A percentile compares a stretch with the other conserved stretches of the same genome.
phyloP scores from a whole-genome alignment of 495 filamentous ascomycete genomes.

The Talaromyces ruber region DNA sequence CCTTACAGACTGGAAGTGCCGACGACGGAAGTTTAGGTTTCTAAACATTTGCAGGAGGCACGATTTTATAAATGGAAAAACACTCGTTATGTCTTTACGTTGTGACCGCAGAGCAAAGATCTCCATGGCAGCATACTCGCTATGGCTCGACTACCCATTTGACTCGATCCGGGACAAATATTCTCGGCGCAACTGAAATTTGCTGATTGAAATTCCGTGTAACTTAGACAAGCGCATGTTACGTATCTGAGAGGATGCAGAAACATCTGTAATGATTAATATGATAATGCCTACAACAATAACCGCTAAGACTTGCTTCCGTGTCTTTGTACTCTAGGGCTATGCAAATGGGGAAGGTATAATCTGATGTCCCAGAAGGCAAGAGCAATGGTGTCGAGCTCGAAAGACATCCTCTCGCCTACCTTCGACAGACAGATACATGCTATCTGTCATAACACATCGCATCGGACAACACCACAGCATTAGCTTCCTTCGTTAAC shows the following conservation, averaged over 20 bases:
- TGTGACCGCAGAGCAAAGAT: background rate
- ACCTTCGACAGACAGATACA: background rate
- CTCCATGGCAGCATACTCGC: background rate
- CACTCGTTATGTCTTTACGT: background rate
- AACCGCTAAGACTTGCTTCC: background rate
- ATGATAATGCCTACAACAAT: background rate
- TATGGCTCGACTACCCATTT: background rate
- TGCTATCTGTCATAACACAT: background rate
- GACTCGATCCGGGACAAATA: background rate
- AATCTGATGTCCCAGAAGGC: background rate
- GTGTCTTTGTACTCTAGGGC: background rate
- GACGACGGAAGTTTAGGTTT: conserved; percentile 17
- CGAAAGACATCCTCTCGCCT: background rate
- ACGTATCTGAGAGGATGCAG: background rate
- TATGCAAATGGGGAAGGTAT: background rate
- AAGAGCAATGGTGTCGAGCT: background rate
- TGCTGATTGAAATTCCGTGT: background rate
- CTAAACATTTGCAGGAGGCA: background rate
- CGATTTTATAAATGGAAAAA: background rate
- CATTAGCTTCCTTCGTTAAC: background rate
- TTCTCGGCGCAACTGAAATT: background rate
- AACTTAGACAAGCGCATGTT: background rate
- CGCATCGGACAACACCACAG: background rate
- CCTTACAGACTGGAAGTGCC: conserved; percentile 34
- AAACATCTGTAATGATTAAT: background rate